These are phyloP conservation scores for Scedosporium boydii DNA, from an alignment of 2,329 filamentous ascomycete species.

Conservation along the genomic window DNA sequence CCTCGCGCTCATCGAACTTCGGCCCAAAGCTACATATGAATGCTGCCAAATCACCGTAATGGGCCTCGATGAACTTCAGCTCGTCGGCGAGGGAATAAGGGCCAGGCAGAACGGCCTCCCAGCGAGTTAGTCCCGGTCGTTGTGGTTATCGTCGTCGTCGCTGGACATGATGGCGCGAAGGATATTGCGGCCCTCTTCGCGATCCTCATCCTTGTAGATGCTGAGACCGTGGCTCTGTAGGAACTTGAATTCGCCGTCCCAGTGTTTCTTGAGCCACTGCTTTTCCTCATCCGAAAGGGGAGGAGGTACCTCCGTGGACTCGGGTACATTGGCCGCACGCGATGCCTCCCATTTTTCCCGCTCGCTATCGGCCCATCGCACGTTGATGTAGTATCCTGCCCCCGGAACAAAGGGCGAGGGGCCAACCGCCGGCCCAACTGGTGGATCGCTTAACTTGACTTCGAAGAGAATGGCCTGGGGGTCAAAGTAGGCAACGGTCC, in stretches of 20 bases:
- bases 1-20: no score
- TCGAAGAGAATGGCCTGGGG: background rate
- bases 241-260: slow-evolving; percentile 22
- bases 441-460: slow-evolving; percentile 1
- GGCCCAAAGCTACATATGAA: no score
- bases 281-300: slow-evolving; percentile 16
- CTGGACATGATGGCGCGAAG: slow-evolving; percentile 2
- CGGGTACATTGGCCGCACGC: background rate
- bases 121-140: no score
- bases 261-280: slow-evolving; percentile 24
- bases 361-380: slow-evolving; percentile 2
- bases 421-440: background rate
- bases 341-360: background rate
- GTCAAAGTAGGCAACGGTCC: background rate
- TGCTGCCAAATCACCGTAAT: no score
- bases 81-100: no score
- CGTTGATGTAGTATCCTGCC: background rate
- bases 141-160: background rate
- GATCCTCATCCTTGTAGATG: slow-evolving; percentile 26
- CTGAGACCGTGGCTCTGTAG: slow-evolving; percentile 18
- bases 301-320: background rate
- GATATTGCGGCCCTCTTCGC: slow-evolving; percentile 22
- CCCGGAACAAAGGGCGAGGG: background rate
- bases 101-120: no score
- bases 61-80: no score